These are phyloP conservation scores for Penicillium polonicum DNA, from an alignment of 2,329 filamentous ascomycete species.

Conservation along the genomic window DNA sequence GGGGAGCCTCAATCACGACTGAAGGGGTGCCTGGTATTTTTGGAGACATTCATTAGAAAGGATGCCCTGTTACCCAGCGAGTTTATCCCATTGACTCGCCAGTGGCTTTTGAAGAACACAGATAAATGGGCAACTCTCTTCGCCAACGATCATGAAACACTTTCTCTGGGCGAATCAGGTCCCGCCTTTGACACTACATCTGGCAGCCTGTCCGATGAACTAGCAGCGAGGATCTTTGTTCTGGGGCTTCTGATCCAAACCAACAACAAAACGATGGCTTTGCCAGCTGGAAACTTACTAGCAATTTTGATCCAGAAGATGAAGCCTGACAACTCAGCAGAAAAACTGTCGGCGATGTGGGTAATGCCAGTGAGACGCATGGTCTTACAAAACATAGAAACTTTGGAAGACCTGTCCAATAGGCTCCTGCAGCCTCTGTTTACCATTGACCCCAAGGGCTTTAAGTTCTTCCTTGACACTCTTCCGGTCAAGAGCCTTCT, in stretches of 20 bases:
- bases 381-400: constrained; percentile 37
- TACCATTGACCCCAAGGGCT: constrained; percentile 33
- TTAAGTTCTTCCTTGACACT: constrained; percentile 53
- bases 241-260: constrained; percentile 35
- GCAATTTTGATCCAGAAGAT: constrained; percentile 33
- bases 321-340: constrained; percentile 14
- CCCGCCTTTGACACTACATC: constrained; percentile 15
- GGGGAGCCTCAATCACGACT: constrained; percentile 41
- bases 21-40: constrained; percentile 37
- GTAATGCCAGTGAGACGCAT: constrained; percentile 38
- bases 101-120: constrained; percentile 37
- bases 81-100: constrained; percentile 30
- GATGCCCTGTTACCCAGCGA: constrained; percentile 34
- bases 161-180: constrained; percentile 27
- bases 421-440: constrained; percentile 41
- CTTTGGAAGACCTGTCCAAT: constrained; percentile 37
- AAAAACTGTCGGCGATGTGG: constrained; percentile 33
- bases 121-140: constrained; percentile 34
- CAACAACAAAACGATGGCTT: constrained; percentile 31
- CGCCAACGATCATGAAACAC: constrained; percentile 33
- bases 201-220: constrained; percentile 15
- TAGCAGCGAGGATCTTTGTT: constrained; percentile 33
- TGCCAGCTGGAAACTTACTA: constrained; percentile 30
- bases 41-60: constrained; percentile 42
- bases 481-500: constrained; percentile 55